Conservation (phyloP, 2,329 filamentous ascomycete species). For the Trichocomaceae sp. region DNA sequence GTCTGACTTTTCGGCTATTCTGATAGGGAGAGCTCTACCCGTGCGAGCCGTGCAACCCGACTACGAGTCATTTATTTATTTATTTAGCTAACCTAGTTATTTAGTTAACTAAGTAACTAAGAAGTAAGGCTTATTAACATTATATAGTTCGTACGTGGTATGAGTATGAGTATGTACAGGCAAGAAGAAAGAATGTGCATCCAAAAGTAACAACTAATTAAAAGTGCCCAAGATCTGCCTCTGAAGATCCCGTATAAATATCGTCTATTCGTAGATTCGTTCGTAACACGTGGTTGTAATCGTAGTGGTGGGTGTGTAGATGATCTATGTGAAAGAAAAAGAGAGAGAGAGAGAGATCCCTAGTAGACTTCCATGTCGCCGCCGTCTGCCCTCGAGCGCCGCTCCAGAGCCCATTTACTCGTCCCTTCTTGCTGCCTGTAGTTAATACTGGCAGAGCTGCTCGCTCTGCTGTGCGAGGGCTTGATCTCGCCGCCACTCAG, state of each 20-base stretch:
- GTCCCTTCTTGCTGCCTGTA: constrained; percentile 23
- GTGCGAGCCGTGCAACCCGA: constrained; percentile 2
- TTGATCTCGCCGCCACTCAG: constrained; percentile 1
- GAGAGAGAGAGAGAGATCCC: background rate
- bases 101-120: too few species aligned
- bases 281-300: background rate
- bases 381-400: too few species aligned
- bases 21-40: background rate
- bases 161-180: too few species aligned
- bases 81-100: too few species aligned
- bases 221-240: background rate
- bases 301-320: background rate
- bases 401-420: too few species aligned
- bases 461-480: constrained; percentile 26
- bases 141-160: too few species aligned
- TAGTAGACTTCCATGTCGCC: constrained; percentile 28
- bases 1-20: background rate
- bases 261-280: constrained; percentile 13
- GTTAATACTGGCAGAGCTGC: constrained; percentile 31
- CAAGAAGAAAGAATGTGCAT: background rate
- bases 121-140: too few species aligned
- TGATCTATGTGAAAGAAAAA: too few species aligned
- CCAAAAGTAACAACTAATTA: background rate
- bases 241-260: constrained; percentile 13
- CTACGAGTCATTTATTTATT: background rate